A percentile compares a stretch with the other conserved stretches of the same genome.
Evolutionary conservation across 2,329 filamentous ascomycete genomes (phyloP).

Genomic region (Grosmannia penicillata): DNA sequence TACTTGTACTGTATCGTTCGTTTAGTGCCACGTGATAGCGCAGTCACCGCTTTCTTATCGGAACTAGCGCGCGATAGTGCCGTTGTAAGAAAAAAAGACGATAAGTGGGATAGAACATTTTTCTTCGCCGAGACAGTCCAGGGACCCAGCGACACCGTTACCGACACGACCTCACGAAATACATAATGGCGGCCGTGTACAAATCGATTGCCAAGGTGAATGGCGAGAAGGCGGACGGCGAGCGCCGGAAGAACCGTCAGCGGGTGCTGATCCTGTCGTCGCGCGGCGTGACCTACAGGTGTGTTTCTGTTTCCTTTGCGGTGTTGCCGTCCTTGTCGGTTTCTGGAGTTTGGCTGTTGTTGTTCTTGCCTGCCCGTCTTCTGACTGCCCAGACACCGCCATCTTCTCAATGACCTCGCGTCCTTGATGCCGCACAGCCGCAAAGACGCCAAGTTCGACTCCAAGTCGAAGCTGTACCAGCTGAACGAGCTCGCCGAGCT

Average conservation of each 20-base stretch:
- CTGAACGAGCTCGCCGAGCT: constrained; percentile 63
- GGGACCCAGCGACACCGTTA: not conserved
- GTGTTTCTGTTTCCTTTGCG: constrained; percentile 12
- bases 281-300: constrained; percentile 81
- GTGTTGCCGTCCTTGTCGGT: too few species aligned
- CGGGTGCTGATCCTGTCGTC: constrained; percentile 84
- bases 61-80: constrained; percentile 1
- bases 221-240: constrained; percentile 30
- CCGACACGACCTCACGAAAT: not conserved
- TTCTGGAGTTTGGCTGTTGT: not conserved
- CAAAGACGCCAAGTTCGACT: constrained; percentile 94
- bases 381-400: constrained; percentile 54
- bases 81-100: constrained; percentile 6
- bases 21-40: not conserved
- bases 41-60: constrained; percentile 4
- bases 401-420: constrained; percentile 80
- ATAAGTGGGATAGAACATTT: constrained; percentile 1
- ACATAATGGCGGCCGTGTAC: constrained; percentile 55
- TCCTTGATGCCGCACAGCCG: constrained; percentile 80
- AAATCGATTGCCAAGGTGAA: constrained; percentile 54
- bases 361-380: not conserved
- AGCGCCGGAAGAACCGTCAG: constrained; percentile 45
- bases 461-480: constrained; percentile 74
- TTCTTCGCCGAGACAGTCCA: not conserved
- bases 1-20: too few species aligned